Evolutionary conservation across 306 rosid genomes (phyloP), one percentile per base, ranked within the genome.

Genomic region (Spatholobus suberectus): DNA sequence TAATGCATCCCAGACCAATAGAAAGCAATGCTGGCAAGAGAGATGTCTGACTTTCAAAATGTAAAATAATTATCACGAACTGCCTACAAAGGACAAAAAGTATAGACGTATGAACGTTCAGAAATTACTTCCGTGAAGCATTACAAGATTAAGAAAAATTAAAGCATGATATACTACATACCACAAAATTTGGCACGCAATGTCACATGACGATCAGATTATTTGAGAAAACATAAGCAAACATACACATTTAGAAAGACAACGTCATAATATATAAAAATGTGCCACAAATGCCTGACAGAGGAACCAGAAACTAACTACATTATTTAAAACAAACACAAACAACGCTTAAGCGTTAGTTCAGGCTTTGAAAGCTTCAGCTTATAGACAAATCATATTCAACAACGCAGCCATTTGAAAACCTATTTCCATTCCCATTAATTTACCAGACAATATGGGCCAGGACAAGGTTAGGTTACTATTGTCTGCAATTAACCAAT

Each of bases 311-410:
- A 74, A 74, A 52, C 35, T 6, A 74, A 38, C 75, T 47, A 17
- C 47, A 68, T 14, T 35, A 75, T 18, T 18, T 43, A 14, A 40
- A 65, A 6, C 63, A 47, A 70, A 70, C 18, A 20, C 32, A 40
- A 79, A 26, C 71, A 27, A 58, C 49, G 5, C 32, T 38, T 32
- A 58, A 2, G 40, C 27, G 21, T 82, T 44, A 77, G 73, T 46
- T 89, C 90, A 82, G 90, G 86, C 90, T 87, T 89, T 51, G 91
- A 73, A 77, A 93, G 90, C 87, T 81, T 88, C 43, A 91, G 70
- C 29, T 91, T 91, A 41, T 87, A 86, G 40, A 91, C 88, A 59
- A 91, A 87, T 24, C 89, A 89, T 54, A 88, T 61, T 92, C 97
- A 76, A 87, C 92, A 70, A 85, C 83, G 75, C 88, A n/a, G 47